These are phyloP conservation scores for Talaromyces sp. DNA, from an alignment of 2,329 filamentous ascomycete genomes.

Conservation along the genomic window DNA sequence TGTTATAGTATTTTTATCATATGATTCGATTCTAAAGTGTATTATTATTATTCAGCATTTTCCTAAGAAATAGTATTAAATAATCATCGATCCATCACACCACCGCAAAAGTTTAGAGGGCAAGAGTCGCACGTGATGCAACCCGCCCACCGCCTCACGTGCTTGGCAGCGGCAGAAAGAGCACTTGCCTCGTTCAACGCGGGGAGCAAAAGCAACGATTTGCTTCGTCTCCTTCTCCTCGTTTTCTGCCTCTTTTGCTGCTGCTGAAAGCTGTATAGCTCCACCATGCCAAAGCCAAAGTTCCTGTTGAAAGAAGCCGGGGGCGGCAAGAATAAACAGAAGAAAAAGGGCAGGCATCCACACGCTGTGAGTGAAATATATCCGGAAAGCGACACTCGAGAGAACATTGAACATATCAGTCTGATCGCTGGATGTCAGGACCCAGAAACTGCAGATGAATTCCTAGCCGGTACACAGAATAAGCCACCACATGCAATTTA, in stretches of 20 bases:
- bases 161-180: background rate
- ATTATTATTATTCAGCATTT: too few species aligned
- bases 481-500: background rate
- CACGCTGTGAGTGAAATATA: constrained; percentile 27
- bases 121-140: background rate
- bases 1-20: too few species aligned
- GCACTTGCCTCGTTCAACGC: background rate
- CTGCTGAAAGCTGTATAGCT: background rate
- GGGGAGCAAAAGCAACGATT: background rate
- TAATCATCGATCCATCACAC: too few species aligned
- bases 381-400: constrained; percentile 8
- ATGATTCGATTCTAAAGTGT: too few species aligned
- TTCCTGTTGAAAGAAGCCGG: constrained; percentile 37
- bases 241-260: background rate
- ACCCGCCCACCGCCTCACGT: background rate
- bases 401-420: background rate
- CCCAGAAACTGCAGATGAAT: constrained; percentile 61
- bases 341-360: constrained; percentile 14
- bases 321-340: constrained; percentile 33
- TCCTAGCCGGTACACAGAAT: constrained; percentile 47
- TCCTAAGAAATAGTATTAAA: too few species aligned
- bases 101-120: too few species aligned
- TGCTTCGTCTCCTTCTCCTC: background rate
- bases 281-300: constrained; percentile 35
- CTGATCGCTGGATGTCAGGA: constrained; percentile 27